Percentiles rank a stretch among this genome's conserved stretches.
Evolutionary conservation across 2,329 filamentous ascomycete genomes (phyloP).

Genomic region (Neophaeococcomyces aloes): DNA sequence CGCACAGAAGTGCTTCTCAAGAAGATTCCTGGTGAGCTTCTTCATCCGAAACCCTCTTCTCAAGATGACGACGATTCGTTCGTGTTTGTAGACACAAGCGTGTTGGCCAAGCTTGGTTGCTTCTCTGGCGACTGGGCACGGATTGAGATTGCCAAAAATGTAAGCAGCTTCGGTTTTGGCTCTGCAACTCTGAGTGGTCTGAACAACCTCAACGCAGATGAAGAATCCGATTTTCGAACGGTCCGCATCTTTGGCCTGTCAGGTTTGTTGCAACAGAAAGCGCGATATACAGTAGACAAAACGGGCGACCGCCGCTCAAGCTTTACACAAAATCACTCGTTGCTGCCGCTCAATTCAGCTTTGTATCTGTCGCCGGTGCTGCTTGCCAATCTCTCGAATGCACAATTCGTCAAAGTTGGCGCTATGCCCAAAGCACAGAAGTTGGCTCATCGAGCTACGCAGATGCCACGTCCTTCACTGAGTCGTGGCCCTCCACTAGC

Average conservation of each 20-base stretch:
- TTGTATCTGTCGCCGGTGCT: constrained; percentile 78
- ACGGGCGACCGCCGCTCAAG: constrained; percentile 43
- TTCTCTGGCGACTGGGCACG: constrained; percentile 97
- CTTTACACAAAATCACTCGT: constrained; percentile 38
- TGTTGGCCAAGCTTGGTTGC: constrained; percentile 79
- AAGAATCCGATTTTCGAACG: constrained; percentile 68
- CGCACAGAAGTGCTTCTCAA: constrained; percentile 68
- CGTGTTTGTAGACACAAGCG: constrained; percentile 80
- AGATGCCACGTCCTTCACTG: constrained; percentile 13
- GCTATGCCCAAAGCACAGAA: constrained; percentile 35
- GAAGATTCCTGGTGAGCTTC: constrained; percentile 60
- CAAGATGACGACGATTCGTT: constrained; percentile 83
- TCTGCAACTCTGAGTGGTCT: constrained; percentile 14
- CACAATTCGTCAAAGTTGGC: constrained; percentile 68
- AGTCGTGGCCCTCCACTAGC: constrained; percentile 47
- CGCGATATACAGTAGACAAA: constrained; percentile 45
- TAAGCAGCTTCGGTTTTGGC: constrained; percentile 37
- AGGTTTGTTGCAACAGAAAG: constrained; percentile 46
- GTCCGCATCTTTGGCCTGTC: constrained; percentile 83
- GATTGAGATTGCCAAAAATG: constrained; percentile 60
- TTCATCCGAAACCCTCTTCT: constrained; percentile 71
- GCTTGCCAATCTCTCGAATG: constrained; percentile 70
- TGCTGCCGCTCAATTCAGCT: constrained; percentile 43
- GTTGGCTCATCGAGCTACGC: constrained; percentile 12
- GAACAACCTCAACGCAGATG: constrained; percentile 37